Conservation (phyloP, 78 protist species). For the Creolimax fragrantissima region DNA sequence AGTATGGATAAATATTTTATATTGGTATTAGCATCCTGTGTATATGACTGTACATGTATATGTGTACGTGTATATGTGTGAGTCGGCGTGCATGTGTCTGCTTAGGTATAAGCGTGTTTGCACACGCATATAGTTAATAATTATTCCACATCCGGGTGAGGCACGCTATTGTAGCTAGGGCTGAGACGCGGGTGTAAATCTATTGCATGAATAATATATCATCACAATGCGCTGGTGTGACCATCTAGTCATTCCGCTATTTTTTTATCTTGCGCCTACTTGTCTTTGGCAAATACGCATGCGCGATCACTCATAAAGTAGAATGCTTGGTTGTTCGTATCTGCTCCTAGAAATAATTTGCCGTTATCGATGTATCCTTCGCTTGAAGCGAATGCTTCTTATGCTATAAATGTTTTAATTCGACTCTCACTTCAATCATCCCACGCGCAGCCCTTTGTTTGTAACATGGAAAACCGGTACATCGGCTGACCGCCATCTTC, state of each 20-base stretch:
- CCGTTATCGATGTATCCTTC: too few relatives aligned
- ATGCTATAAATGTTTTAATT: too few relatives aligned
- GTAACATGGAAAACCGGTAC: conserved; percentile 34
- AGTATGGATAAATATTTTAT: neutral
- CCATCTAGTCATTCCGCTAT: neutral
- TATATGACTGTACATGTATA: neutral
- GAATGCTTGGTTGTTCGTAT: too few relatives aligned
- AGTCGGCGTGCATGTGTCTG: too few relatives aligned
- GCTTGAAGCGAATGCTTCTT: too few relatives aligned
- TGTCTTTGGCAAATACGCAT: too few relatives aligned
- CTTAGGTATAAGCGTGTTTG: neutral
- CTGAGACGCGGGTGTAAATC: neutral
- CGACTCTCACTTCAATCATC: too few relatives aligned
- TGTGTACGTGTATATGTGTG: neutral
- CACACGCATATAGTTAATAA: neutral
- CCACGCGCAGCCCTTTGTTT: conserved; percentile 36
- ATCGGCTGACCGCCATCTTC: neutral
- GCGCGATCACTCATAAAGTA: too few relatives aligned
- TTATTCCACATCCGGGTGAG: neutral
- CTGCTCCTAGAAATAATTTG: too few relatives aligned
- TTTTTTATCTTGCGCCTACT: too few relatives aligned
- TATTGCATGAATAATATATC: neutral
- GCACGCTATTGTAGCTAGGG: neutral
- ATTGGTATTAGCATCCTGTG: neutral
- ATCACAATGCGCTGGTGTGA: neutral